These are phyloP conservation scores for Artemisia argyi DNA, from an alignment of 129 eudicot species.

Conservation along the genomic window DNA sequence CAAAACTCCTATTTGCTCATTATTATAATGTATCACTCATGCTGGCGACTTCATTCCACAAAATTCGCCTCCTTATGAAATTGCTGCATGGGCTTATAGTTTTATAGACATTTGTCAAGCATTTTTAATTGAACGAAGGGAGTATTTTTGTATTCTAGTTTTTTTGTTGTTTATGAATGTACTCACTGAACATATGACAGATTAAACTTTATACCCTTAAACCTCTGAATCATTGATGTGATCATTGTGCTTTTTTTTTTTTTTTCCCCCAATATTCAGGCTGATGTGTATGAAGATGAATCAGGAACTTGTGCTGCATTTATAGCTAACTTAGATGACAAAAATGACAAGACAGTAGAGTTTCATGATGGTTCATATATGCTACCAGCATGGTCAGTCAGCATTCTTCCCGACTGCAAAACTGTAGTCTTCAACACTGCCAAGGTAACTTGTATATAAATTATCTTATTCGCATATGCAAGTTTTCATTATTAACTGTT, in stretches of 20 bases:
- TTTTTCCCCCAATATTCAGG: constrained; percentile 45
- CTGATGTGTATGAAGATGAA: constrained; percentile 68
- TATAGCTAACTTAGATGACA: constrained; percentile 80
- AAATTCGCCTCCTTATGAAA: too few relatives aligned
- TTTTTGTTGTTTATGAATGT: not conserved
- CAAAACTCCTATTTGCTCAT: too few relatives aligned
- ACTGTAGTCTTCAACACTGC: constrained; percentile 88
- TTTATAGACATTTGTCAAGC: not conserved
- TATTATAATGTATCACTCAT: too few relatives aligned
- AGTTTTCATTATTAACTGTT: not conserved
- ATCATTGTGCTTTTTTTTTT: not conserved
- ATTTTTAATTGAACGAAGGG: not conserved
- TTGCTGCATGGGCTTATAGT: not conserved
- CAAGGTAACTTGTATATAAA: constrained; percentile 52
- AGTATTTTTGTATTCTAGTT: not conserved
- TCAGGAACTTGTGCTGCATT: constrained; percentile 87
- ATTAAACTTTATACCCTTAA: not conserved
- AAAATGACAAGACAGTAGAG: constrained; percentile 55
- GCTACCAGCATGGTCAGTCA: constrained; percentile 98
- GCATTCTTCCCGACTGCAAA: constrained; percentile 99
- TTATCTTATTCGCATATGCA: not conserved
- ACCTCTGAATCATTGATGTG: constrained; percentile 8
- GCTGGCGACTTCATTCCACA: too few relatives aligned
- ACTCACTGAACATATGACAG: not conserved
- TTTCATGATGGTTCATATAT: constrained; percentile 67